phyloP scores from a whole-genome alignment of 805 yeast genomes.

The Wickerhamiella kurtzmanii region DNA sequence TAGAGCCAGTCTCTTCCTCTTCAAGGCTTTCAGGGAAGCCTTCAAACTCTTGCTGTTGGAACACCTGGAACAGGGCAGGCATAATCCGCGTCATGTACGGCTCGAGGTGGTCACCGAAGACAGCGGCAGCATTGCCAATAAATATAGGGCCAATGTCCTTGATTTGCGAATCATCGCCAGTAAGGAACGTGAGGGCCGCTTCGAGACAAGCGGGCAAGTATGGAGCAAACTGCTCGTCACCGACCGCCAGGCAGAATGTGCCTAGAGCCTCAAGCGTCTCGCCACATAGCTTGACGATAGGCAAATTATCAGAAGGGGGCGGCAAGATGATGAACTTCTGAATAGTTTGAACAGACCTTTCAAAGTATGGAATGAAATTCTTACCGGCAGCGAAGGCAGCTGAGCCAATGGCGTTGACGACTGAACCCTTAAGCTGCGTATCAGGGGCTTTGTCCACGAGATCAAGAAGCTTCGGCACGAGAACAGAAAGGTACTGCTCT shows the following conservation, averaged over 20 bases:
- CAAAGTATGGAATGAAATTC: slow-evolving; percentile 74
- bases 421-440: slow-evolving; percentile 37
- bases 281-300: slow-evolving; percentile 57
- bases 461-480: slow-evolving; percentile 76
- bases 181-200: slow-evolving; percentile 69
- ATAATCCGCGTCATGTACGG: slow-evolving; percentile 71
- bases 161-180: slow-evolving; percentile 66
- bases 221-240: slow-evolving; percentile 73
- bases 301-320: slow-evolving; percentile 53
- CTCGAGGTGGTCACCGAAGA: slow-evolving; percentile 80
- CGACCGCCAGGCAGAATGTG: slow-evolving; percentile 93
- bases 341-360: slow-evolving; percentile 61
- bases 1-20: slow-evolving; percentile 34
- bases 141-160: slow-evolving; percentile 93
- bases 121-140: slow-evolving; percentile 86
- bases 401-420: slow-evolving; percentile 90
- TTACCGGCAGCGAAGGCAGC: slow-evolving; percentile 93
- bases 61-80: slow-evolving; percentile 71
- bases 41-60: slow-evolving; percentile 70
- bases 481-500: slow-evolving; percentile 62
- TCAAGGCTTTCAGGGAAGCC: slow-evolving; percentile 28
- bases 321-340: slow-evolving; percentile 55
- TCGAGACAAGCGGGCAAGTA: slow-evolving; percentile 80
- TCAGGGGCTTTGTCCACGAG: slow-evolving; percentile 67
- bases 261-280: slow-evolving; percentile 86